Percentiles rank a stretch among this genome's conserved stretches.
Conservation (phyloP, 2,329 filamentous ascomycete genomes). For the Trichoderma harzianum region DNA sequence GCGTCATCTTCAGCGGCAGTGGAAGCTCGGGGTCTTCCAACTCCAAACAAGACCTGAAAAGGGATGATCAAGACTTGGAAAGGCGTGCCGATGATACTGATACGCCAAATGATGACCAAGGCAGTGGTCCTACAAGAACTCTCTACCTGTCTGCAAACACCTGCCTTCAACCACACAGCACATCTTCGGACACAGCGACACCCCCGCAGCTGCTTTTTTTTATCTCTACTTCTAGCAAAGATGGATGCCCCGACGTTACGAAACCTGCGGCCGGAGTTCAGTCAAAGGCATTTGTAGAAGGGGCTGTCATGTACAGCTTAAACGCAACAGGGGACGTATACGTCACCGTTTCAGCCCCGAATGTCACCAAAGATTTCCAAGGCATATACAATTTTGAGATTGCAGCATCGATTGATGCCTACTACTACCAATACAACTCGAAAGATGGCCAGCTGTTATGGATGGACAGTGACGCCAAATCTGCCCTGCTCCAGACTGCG, state of each 20-base stretch:
- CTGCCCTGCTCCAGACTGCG: constrained; percentile 74
- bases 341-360: constrained; percentile 70
- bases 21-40: constrained; percentile 11
- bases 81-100: neutral
- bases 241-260: constrained; percentile 29
- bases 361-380: constrained; percentile 54
- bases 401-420: constrained; percentile 75
- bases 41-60: constrained; percentile 19
- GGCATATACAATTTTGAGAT: constrained; percentile 78
- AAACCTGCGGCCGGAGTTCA: constrained; percentile 23
- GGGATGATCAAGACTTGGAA: neutral
- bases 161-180: constrained; percentile 69
- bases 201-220: constrained; percentile 76
- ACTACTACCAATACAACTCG: constrained; percentile 63
- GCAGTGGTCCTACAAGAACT: constrained; percentile 32
- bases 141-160: constrained; percentile 85
- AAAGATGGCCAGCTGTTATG: constrained; percentile 60
- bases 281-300: constrained; percentile 56
- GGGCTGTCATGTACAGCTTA: constrained; percentile 64
- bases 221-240: constrained; percentile 55
- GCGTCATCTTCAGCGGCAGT: constrained; percentile 27
- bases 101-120: constrained; percentile 23
- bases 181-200: neutral
- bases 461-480: constrained; percentile 78
- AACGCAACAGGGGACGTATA: constrained; percentile 66